Conservation (phyloP, 495 filamentous ascomycete species). For the Penicillium egyptiacum region DNA sequence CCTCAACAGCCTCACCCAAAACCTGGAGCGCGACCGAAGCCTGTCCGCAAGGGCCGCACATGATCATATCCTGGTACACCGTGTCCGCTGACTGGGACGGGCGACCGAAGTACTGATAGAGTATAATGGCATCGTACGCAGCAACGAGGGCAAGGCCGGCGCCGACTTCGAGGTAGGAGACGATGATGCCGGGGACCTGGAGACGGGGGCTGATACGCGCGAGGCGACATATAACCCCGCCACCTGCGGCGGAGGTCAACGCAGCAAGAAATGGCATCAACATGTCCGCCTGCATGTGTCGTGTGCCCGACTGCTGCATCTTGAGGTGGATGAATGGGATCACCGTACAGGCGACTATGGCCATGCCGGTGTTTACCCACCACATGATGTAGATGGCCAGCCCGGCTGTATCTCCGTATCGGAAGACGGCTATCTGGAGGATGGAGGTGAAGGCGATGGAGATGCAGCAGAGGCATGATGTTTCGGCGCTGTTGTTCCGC, state of each 20-base stretch:
- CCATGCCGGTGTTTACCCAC: constrained; percentile 31
- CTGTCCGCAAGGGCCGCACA: constrained; percentile 39
- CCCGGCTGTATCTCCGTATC: constrained; percentile 22
- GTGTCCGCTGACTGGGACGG: constrained; percentile 19
- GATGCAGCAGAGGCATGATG: constrained; percentile 34
- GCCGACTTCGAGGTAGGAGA: constrained; percentile 36
- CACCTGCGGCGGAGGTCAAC: constrained; percentile 33
- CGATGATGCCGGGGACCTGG: constrained; percentile 34
- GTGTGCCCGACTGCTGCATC: constrained; percentile 28
- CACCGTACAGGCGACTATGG: constrained; percentile 21
- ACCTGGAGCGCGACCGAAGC: constrained; percentile 33
- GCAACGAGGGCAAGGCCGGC: constrained; percentile 28
- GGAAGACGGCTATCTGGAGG: constrained; percentile 25
- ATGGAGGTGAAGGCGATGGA: constrained; percentile 34
- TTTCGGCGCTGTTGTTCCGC: constrained; percentile 27
- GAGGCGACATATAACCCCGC: constrained; percentile 26
- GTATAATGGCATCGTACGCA: constrained; percentile 22
- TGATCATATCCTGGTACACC: constrained; percentile 39
- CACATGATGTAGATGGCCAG: constrained; percentile 33
- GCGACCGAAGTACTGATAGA: constrained; percentile 30
- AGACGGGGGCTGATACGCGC: constrained; percentile 24
- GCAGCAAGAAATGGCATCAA: constrained; percentile 34
- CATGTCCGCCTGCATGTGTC: constrained; percentile 19
- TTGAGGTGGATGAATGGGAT: constrained; percentile 34
- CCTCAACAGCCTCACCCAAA: constrained; percentile 23